Percentiles rank a stretch among this genome's conserved stretches.
phyloP scores from a whole-genome alignment of 1,284 basidiomycete genomes.

The Puccinia sorghi region DNA sequence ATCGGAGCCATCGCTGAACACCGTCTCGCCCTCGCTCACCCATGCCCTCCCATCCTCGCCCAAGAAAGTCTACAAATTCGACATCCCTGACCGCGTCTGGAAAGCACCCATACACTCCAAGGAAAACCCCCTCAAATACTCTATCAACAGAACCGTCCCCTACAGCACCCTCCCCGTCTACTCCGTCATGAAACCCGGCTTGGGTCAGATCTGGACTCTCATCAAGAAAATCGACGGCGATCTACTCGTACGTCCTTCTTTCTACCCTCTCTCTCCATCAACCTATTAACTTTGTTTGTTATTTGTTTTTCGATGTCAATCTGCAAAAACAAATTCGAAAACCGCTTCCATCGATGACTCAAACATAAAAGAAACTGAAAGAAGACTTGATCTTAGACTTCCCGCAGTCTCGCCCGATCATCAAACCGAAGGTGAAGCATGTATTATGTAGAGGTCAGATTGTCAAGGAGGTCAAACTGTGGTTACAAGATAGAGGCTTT shows the following conservation, averaged over 20 bases:
- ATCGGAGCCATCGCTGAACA: not conserved
- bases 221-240: slow-evolving; percentile 37
- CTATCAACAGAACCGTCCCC: slow-evolving; percentile 20
- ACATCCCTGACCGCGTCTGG: slow-evolving; percentile 45
- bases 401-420: slow-evolving; percentile 23
- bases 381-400: slow-evolving; percentile 36
- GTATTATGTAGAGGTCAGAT: slow-evolving; percentile 37
- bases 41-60: not conserved
- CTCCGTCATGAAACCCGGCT: slow-evolving; percentile 38
- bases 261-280: not conserved
- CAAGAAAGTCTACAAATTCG: slow-evolving; percentile 4
- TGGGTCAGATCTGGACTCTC: slow-evolving; percentile 42
- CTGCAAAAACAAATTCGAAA: not conserved
- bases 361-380: slow-evolving; percentile 33
- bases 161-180: slow-evolving; percentile 42
- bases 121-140: slow-evolving; percentile 10
- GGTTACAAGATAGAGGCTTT: slow-evolving; percentile 49
- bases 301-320: not conserved
- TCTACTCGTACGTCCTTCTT: slow-evolving; percentile 32
- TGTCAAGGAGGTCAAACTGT: slow-evolving; percentile 38
- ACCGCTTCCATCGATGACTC: not conserved
- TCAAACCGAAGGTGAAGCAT: slow-evolving; percentile 22
- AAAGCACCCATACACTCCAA: slow-evolving; percentile 21
- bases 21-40: too few species aligned
- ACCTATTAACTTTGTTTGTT: not conserved